Evolutionary conservation across 2,329 filamentous ascomycete genomes (phyloP).

Genomic region (Arthroderma sp.): DNA sequence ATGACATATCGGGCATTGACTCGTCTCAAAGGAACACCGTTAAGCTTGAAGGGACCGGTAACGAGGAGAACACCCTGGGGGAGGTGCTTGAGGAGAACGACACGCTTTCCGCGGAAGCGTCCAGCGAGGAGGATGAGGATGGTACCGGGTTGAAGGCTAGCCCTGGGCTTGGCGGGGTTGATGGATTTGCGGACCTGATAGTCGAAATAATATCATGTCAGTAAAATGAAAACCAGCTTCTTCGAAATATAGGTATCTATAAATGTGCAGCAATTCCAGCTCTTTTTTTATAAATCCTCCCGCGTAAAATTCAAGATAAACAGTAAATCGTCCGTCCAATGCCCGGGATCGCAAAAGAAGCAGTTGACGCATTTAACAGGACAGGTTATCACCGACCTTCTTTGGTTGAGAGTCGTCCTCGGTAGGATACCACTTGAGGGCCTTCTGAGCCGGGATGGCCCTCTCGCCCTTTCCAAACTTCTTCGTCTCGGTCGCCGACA

Average conservation of each 20-base stretch:
- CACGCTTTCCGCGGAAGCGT: constrained; percentile 99
- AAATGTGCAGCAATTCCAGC: too few species aligned
- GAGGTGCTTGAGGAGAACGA: constrained; percentile 96
- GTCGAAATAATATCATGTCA: constrained; percentile 1
- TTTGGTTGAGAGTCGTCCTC: constrained; percentile 79
- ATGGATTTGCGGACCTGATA: constrained; percentile 83
- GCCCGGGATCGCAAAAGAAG: neutral
- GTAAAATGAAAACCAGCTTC: neutral
- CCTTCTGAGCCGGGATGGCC: constrained; percentile 79
- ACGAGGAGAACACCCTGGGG: constrained; percentile 96
- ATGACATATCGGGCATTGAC: constrained; percentile 40
- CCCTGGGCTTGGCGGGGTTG: constrained; percentile 74
- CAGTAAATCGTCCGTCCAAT: too few species aligned
- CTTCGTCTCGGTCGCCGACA: constrained; percentile 55
- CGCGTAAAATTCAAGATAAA: too few species aligned
- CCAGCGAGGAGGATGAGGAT: constrained; percentile 98
- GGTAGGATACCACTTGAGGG: constrained; percentile 97
- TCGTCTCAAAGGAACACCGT: constrained; percentile 92
- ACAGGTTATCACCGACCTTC: constrained; percentile 60
- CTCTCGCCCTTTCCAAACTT: constrained; percentile 96
- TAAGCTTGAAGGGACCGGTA: constrained; percentile 99
- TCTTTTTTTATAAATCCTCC: too few species aligned
- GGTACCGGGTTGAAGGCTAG: constrained; percentile 83
- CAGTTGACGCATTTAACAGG: constrained; percentile 12
- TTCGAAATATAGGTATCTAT: too few species aligned